These are phyloP conservation scores for Ustulina deusta DNA, from an alignment of 2,329 filamentous ascomycete species.

Conservation along the genomic window DNA sequence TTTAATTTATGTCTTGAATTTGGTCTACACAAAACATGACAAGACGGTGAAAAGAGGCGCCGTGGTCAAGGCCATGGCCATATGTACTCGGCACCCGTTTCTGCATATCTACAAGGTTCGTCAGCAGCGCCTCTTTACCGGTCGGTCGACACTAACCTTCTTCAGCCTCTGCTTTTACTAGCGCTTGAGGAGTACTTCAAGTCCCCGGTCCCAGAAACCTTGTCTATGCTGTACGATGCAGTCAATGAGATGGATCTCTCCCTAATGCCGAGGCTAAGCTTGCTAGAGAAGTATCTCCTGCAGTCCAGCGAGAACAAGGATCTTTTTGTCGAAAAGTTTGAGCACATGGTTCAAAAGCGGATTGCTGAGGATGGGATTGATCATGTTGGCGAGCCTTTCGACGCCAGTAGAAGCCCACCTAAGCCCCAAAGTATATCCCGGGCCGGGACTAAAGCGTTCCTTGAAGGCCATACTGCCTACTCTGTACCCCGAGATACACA, in stretches of 20 bases:
- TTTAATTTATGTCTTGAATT: constrained; percentile 94
- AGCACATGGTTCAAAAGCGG: constrained; percentile 89
- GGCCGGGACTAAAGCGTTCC: constrained; percentile 71
- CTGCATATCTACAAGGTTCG: constrained; percentile 96
- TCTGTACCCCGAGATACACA: constrained; percentile 92
- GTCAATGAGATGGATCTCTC: constrained; percentile 98
- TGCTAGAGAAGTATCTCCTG: constrained; percentile 85
- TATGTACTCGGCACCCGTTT: constrained; percentile 97
- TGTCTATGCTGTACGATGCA: constrained; percentile 88
- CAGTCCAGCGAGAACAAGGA: constrained; percentile 95
- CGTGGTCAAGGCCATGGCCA: constrained; percentile 97
- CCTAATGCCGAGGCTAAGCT: constrained; percentile 85
- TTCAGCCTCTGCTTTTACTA: constrained; percentile 84
- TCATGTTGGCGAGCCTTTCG: constrained; percentile 57
- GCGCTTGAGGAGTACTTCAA: constrained; percentile 98
- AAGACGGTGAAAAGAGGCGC: constrained; percentile 92
- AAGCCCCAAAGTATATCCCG: constrained; percentile 65
- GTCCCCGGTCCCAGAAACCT: constrained; percentile 85
- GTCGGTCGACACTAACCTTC: constrained; percentile 37
- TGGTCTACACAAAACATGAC: constrained; percentile 98
- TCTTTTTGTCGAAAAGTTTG: constrained; percentile 97
- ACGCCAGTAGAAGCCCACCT: constrained; percentile 62
- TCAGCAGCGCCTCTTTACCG: constrained; percentile 35
- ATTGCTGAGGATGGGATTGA: constrained; percentile 72
- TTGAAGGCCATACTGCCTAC: constrained; percentile 74